These are phyloP conservation scores for Apiotrichum akiyoshidainum DNA, from an alignment of 1,284 basidiomycete genomes.

Conservation along the genomic window DNA sequence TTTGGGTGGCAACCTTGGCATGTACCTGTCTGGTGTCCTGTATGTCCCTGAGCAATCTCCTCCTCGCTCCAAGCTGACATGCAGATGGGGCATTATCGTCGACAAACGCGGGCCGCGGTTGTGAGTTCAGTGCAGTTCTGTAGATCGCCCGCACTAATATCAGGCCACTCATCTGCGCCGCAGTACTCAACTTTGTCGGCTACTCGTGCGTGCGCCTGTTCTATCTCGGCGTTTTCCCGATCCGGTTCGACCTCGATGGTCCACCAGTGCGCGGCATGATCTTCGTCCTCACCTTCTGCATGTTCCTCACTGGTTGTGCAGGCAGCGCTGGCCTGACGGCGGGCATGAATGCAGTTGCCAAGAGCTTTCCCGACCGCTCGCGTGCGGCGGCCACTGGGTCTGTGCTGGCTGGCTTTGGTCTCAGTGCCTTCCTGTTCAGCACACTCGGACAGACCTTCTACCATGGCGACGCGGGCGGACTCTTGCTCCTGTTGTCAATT, in stretches of 20 bases:
- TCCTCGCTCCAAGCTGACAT: slow-evolving; percentile 1
- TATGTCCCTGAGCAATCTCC: slow-evolving; percentile 9
- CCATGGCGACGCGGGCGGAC: slow-evolving; percentile 66
- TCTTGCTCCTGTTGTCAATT: slow-evolving; percentile 65
- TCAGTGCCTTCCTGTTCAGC: slow-evolving; percentile 77
- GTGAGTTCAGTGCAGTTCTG: slow-evolving; percentile 31
- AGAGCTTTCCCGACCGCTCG: slow-evolving; percentile 46
- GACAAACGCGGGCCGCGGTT: slow-evolving; percentile 63
- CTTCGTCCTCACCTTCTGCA: slow-evolving; percentile 34
- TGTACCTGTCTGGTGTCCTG: slow-evolving; percentile 42
- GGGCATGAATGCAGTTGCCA: slow-evolving; percentile 49
- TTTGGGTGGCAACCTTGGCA: slow-evolving; percentile 46
- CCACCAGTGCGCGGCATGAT: slow-evolving; percentile 26
- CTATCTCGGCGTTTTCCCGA: slow-evolving; percentile 53
- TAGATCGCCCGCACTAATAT: background rate
- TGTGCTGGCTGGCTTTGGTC: slow-evolving; percentile 76
- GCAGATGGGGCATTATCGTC: slow-evolving; percentile 66
- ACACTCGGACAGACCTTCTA: slow-evolving; percentile 63
- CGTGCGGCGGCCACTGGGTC: slow-evolving; percentile 68
- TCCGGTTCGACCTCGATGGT: slow-evolving; percentile 16
- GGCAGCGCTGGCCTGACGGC: slow-evolving; percentile 45
- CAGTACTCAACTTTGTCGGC: slow-evolving; percentile 59
- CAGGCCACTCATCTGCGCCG: slow-evolving; percentile 51
- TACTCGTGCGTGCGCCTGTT: slow-evolving; percentile 65
- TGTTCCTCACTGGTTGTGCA: slow-evolving; percentile 47